Base-by-base conservation (phyloP, 1,139 yeast genomes). In the Arxiozyma telluris region DNA sequence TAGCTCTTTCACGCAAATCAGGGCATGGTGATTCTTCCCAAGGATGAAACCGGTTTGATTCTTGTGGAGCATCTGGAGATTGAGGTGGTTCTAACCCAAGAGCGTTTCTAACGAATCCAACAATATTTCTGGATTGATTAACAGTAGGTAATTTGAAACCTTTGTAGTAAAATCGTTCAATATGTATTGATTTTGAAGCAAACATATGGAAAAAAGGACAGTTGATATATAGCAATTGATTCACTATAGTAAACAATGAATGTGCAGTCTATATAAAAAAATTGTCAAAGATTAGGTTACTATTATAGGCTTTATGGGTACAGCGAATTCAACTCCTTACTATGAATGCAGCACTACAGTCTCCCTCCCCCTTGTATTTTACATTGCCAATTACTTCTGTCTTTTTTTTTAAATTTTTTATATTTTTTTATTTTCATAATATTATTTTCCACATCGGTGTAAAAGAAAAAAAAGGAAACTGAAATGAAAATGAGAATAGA, bases 21-120 rank as follows among this genome's bases (percentile, higher is more conserved):
- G 87, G 87, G 44, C 84, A 81, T 2, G 98, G 98, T 1, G 97
- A 88, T 59, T 86, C 84, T 65, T 91, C 98, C 96, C 98, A 91
- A 23, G 81, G 79, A 63, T 82, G 85, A 67, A 86, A 84, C 61
- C 89, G 73, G 69, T 84, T 83, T 61, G 80, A 84, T 23, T 76
- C 76, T 1, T 85, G 81, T 23, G 90, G 90, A 39, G 76, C 80
- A 62, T 80, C 81, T 46, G 81, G 81, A 0, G 83, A 78, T 18
- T 80, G 74, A 30, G 84, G 83, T 3, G 84, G 83, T 58, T 82
- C 87, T 63, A 82, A 68, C 34, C 86, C 85, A 39, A 82, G 70
- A 0, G 83, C 83, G 55, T 78, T 78, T 61, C 83, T 73, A 45
- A 81, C 74, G 59, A 80, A 77, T 17, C 75, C 73, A 11, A 55